Base-by-base conservation (phyloP, 306 rosid species). In the Prunus mongolica region DNA sequence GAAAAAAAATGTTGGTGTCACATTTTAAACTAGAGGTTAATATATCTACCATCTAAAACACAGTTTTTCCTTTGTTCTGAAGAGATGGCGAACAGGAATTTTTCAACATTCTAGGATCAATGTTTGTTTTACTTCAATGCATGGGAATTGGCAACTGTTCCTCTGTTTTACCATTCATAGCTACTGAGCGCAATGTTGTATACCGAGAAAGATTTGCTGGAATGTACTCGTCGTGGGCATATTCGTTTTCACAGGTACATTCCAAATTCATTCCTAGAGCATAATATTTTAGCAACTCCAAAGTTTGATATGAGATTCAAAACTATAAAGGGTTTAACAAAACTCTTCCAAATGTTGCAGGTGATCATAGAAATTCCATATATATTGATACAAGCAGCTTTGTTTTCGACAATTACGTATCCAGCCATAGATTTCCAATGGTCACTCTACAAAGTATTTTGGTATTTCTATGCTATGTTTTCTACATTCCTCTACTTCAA, bases 151-250 rank as follows among this genome's bases (percentile, higher is more conserved):
- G 66, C 34, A 83, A 65, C 46, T 83, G 75, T 55, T 44, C 77
- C 18, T 9, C 74, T 16, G 71, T 75, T 49, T 19, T 63, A 61
- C 83, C 83, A 15, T 61, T 52, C 60, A 28, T 57, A 10, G 69
- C 68, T 69, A 64, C 83, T 12, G 80, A 83, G 56, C 83, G 86
- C 22, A 65, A 38, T 19, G 16, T 79, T 34, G 77, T 75, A 45
- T 83, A 78, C 44, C 61, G 83, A 15, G 86, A 83, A 62, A 55
- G 80, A 50, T 78, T 82, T 78, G 69, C 86, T 22, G 80, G 86
- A 57, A 82, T 82, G 83, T 79, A 83, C 51, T 83, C 83, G 3
- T 70, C 73, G 2, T 75, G 78, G 75, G 76, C 81, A 19, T 70
- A 79, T 20, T 65, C 83, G 56, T 27, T 75, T 64, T 71, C 86